Evolutionary conservation across 73 alveolate species (phyloP).

Genomic region (Symbiodinium pilosum): DNA sequence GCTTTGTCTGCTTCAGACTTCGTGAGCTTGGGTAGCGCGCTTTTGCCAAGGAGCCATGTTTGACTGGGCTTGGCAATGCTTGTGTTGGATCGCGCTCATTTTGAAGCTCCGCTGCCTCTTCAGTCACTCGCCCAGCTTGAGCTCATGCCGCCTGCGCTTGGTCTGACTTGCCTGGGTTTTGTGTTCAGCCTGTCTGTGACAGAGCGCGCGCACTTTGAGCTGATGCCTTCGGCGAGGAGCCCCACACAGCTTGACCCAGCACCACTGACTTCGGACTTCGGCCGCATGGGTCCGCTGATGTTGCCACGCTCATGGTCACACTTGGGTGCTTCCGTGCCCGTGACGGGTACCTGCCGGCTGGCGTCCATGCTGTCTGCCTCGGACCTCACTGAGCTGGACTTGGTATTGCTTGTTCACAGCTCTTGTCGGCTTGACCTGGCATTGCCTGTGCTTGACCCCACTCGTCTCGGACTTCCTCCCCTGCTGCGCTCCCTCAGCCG

Average conservation of each 20-base stretch:
- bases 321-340: not conserved
- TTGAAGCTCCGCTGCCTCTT: not conserved
- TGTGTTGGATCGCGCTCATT: not conserved
- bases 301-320: not conserved
- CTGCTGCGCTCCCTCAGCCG: not conserved
- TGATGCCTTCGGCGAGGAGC: not conserved
- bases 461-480: not conserved
- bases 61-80: not conserved
- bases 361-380: not conserved
- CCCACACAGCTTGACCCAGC: not conserved
- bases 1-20: not conserved
- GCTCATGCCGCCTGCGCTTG: not conserved
- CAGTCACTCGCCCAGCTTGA: not conserved
- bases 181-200: slow-evolving; percentile 27
- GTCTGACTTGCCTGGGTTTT: slow-evolving; percentile 31
- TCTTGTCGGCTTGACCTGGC: not conserved
- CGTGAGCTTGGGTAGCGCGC: not conserved
- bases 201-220: not conserved
- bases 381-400: not conserved
- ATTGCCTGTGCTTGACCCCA: not conserved
- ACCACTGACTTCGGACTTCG: slow-evolving; percentile 1
- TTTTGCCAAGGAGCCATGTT: not conserved
- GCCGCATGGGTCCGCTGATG: not conserved
- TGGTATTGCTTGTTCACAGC: not conserved
- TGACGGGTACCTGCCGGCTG: not conserved